phyloP scores from a whole-genome alignment of 306 rosid genomes.

The Begonia loranthoides region DNA sequence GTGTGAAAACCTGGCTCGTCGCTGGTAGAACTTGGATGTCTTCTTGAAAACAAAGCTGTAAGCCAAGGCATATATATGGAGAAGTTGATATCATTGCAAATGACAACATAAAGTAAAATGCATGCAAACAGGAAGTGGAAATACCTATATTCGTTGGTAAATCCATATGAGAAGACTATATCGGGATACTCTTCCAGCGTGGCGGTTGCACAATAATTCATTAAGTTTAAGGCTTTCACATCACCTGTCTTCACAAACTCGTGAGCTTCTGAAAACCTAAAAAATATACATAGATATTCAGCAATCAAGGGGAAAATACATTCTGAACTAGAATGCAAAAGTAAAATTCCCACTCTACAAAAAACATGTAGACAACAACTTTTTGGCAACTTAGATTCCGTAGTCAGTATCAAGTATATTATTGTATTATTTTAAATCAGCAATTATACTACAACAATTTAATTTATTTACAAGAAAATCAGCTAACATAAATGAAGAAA shows the following conservation, averaged over 20 bases:
- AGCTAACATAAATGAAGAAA: no score
- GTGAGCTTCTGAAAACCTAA: constrained; percentile 40
- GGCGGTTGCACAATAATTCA: constrained; percentile 49
- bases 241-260: constrained; percentile 49
- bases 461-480: no score
- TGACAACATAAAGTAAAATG: no score
- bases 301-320: no score
- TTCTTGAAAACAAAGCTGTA: constrained; percentile 61
- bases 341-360: no score
- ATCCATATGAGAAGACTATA: constrained; percentile 61
- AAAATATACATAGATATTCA: background rate
- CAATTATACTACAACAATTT: no score
- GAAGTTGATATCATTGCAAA: no score
- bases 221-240: constrained; percentile 40
- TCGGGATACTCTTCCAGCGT: constrained; percentile 52
- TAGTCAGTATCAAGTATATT: no score
- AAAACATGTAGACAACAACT: no score
- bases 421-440: no score
- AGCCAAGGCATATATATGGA: background rate
- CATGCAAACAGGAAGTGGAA: background rate
- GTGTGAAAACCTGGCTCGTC: constrained; percentile 44
- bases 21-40: constrained; percentile 53
- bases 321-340: no score
- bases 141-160: constrained; percentile 50
- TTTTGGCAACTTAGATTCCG: no score